Conservation (phyloP, 805 yeast genomes). For the Nakazawaea populi region DNA sequence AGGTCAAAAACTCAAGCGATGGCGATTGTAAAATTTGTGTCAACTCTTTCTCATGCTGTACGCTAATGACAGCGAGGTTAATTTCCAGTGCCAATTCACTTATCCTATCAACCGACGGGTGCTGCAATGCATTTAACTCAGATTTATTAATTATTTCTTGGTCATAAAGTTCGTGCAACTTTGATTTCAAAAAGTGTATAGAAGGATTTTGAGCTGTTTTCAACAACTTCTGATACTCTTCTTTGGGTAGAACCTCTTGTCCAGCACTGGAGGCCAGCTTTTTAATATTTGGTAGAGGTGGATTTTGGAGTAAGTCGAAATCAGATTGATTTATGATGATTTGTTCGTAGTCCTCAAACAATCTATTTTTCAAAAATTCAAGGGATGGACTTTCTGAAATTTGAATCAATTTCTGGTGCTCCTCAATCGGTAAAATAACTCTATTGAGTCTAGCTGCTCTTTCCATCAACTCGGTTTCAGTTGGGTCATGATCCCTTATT, state of each 20-base stretch:
- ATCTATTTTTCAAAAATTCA: conserved; percentile 9
- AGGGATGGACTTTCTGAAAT: conserved; percentile 13
- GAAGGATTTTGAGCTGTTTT: not conserved
- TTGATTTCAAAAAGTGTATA: conserved; percentile 3
- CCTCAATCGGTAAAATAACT: conserved; percentile 12
- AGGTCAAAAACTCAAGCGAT: conserved; percentile 3
- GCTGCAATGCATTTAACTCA: conserved; percentile 7
- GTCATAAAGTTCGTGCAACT: not conserved
- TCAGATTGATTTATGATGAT: not conserved
- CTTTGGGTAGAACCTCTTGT: not conserved
- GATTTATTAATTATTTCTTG: not conserved
- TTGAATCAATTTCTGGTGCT: conserved; percentile 11
- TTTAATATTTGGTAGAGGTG: not conserved
- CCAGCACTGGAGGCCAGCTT: not conserved
- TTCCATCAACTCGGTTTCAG: conserved; percentile 11
- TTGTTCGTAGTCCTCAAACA: not conserved
- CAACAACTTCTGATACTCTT: conserved; percentile 1
- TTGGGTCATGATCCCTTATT: conserved; percentile 14
- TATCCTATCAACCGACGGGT: not conserved
- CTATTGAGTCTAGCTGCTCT: conserved; percentile 10
- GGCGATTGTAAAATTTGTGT: not conserved
- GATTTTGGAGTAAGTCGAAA: not conserved
- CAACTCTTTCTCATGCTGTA: conserved; percentile 12
- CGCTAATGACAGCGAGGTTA: conserved; percentile 7
- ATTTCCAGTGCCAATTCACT: conserved; percentile 6